Evolutionary conservation across 352 stramenopile species (phyloP), one percentile per base, ranked within the genome.

Genomic region (Phytopythium chamaehyphon): DNA sequence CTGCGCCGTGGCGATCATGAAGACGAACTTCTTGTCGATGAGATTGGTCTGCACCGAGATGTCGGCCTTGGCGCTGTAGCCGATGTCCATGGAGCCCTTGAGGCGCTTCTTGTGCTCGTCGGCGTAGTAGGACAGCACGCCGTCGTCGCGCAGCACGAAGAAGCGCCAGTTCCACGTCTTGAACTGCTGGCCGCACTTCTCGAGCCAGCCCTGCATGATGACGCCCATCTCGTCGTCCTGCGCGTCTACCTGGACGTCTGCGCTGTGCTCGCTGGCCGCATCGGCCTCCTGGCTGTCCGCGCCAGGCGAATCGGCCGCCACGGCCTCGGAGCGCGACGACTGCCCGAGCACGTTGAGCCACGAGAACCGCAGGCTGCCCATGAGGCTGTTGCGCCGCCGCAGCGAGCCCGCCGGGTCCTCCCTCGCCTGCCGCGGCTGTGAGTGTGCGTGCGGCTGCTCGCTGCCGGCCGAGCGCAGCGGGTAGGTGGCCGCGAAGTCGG

Each of bases 91-190:
- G 16, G 77, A 80, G 3, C 85, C 85, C 39, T 95, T 95, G 16
- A 83, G 65, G 63, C 85, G 89, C 51, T 76, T 78, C 36, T 84
- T 68, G 35, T 78, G 71, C 51, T 90, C 78, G 54, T 91, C 78
- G 1, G 63, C 70, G 54, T 91, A 95, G 52, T 94, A 94, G 8
- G 76, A 83, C 49, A 95, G 67, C 42, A 90, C 73, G 28, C 85
- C 81, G 59, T 93, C 83, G 43, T 84, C 66, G 16, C 80, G 76
- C 40, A 95, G 64, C 45, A 93, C 85, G 50, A 95, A 95, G 67
- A 90, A 93, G 38, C 83, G 80, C 82, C 75, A 91, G 57, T 95
- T 92, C 85, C 85, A 93, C 45, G 85, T 93, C 74, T 95, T 93
- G 62, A 95, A 90, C 51, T 88, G 80, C 62, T 92, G 81, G 1